Conservation (phyloP, 2,329 filamentous ascomycete genomes). For the Ilyonectria destructans region DNA sequence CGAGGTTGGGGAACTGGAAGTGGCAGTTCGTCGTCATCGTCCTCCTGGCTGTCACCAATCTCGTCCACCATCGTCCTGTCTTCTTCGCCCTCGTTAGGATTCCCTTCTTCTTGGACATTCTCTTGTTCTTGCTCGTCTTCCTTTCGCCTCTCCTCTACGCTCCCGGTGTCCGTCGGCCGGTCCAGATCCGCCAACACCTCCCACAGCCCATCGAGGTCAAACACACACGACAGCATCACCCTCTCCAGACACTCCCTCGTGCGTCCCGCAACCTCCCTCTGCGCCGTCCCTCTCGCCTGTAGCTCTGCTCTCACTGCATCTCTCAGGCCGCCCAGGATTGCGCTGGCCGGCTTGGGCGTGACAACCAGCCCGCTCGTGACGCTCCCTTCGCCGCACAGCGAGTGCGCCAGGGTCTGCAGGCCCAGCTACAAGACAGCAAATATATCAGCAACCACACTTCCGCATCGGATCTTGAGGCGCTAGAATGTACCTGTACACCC, state of each 20-base stretch:
- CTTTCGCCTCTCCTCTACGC: slow-evolving; percentile 53
- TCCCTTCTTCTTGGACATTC: background rate
- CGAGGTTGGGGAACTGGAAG: slow-evolving; percentile 5
- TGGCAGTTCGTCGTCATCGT: slow-evolving; percentile 46
- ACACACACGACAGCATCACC: slow-evolving; percentile 70
- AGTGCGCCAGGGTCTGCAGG: slow-evolving; percentile 63
- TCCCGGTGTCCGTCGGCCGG: slow-evolving; percentile 55
- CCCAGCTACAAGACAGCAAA: slow-evolving; percentile 56
- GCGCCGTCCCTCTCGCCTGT: slow-evolving; percentile 29
- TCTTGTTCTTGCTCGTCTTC: background rate
- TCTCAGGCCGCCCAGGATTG: slow-evolving; percentile 60
- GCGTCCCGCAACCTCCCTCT: slow-evolving; percentile 39
- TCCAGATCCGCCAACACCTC: slow-evolving; percentile 71
- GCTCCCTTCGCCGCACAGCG: slow-evolving; percentile 52
- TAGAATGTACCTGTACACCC: slow-evolving; percentile 61
- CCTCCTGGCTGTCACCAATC: slow-evolving; percentile 56
- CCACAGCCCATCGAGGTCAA: slow-evolving; percentile 72
- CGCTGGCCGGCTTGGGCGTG: slow-evolving; percentile 63
- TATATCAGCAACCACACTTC: slow-evolving; percentile 29
- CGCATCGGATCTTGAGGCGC: no score
- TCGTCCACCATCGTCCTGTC: slow-evolving; percentile 39
- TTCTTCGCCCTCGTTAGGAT: background rate
- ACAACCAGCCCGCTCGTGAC: slow-evolving; percentile 60
- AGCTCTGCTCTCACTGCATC: slow-evolving; percentile 59
- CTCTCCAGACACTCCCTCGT: slow-evolving; percentile 62